Conservation (phyloP, 2,329 filamentous ascomycete species). For the Chaetomiaceae sp. region DNA sequence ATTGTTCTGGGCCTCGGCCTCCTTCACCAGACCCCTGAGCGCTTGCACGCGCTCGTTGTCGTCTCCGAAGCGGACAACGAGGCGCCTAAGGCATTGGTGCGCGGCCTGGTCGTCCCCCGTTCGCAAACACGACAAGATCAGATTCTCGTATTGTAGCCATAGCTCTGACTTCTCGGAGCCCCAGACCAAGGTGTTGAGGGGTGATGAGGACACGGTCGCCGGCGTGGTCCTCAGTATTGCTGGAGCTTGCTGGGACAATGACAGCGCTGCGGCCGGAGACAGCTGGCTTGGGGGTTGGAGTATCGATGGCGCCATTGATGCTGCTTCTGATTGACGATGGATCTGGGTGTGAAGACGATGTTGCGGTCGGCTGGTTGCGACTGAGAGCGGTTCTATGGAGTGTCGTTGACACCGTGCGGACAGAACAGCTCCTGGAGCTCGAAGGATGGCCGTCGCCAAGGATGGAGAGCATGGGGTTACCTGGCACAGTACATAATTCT, state of each 20-base stretch:
- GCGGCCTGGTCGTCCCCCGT: slow-evolving; percentile 80
- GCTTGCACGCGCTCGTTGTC: slow-evolving; percentile 84
- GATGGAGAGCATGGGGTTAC: not conserved
- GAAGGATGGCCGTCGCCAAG: not conserved
- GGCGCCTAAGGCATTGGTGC: slow-evolving; percentile 66
- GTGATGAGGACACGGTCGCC: slow-evolving; percentile 51
- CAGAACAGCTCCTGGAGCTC: not conserved
- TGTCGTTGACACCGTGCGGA: slow-evolving; percentile 8
- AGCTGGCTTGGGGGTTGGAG: slow-evolving; percentile 55
- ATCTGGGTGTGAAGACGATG: not conserved
- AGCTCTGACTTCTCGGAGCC: slow-evolving; percentile 69
- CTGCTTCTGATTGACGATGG: not conserved
- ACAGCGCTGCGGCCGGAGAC: slow-evolving; percentile 51
- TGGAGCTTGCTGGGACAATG: slow-evolving; percentile 59
- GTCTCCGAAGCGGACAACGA: slow-evolving; percentile 75
- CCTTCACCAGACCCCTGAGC: slow-evolving; percentile 75
- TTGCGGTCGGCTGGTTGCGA: slow-evolving; percentile 2
- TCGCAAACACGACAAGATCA: slow-evolving; percentile 77
- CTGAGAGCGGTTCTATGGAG: not conserved
- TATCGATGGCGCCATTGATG: slow-evolving; percentile 49
- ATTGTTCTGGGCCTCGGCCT: slow-evolving; percentile 68
- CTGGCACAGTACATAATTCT: no score
- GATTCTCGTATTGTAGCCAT: slow-evolving; percentile 83
- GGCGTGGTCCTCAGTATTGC: slow-evolving; percentile 50
- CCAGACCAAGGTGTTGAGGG: slow-evolving; percentile 50